Evolutionary conservation across 441 rosid species (phyloP).

Genomic region (Adansonia gregorii): DNA sequence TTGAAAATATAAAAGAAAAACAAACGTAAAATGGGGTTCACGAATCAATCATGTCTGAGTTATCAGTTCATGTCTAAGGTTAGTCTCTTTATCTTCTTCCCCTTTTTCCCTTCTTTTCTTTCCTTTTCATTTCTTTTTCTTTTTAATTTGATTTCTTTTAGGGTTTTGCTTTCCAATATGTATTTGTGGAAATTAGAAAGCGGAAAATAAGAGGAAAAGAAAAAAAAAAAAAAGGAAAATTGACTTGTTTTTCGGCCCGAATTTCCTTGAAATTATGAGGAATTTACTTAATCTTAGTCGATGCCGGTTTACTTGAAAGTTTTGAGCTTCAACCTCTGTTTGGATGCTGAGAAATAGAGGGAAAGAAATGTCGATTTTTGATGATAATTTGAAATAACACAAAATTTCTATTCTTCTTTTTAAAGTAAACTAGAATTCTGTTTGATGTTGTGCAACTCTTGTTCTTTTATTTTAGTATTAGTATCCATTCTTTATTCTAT

Average conservation of each 20-base stretch:
- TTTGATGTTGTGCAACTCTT: not conserved
- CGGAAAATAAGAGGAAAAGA: not conserved
- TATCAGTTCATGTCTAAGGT: constrained; percentile 5
- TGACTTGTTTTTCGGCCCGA: not conserved
- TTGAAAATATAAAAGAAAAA: too few relatives aligned
- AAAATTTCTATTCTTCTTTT: not conserved
- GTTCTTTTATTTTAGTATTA: not conserved
- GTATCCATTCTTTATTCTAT: not conserved
- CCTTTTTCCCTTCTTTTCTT: not conserved
- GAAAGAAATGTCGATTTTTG: constrained; percentile 19
- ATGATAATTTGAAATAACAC: not conserved
- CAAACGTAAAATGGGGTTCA: too few relatives aligned
- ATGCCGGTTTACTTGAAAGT: not conserved
- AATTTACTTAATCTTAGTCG: not conserved
- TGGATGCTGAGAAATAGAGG: constrained; percentile 19
- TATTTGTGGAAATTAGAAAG: not conserved
- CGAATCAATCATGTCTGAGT: not conserved
- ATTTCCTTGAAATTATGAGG: not conserved
- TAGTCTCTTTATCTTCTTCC: not conserved
- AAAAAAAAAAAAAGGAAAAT: not conserved
- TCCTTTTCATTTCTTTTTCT: not conserved
- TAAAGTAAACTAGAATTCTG: not conserved
- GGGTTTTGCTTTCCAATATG: not conserved
- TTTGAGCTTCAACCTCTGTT: not conserved
- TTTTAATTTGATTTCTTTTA: not conserved